Evolutionary conservation across 176 grass and related monocot genomes (phyloP), one percentile per base, ranked within the genome.

Genomic region (Carex kokanica): DNA sequence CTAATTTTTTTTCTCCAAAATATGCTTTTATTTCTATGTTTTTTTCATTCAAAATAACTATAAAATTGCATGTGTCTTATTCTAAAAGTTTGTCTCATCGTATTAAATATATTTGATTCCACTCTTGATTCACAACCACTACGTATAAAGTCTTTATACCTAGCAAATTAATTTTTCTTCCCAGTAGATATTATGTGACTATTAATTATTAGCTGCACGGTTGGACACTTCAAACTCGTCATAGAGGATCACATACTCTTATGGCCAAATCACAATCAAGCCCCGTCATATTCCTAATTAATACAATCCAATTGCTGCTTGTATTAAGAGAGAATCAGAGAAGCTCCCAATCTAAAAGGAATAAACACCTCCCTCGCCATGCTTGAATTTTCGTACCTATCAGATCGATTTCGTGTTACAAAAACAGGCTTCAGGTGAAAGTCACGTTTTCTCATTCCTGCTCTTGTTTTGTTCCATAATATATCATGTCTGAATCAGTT

Each of bases 401-500:
- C n/a, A 82, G 21, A 82, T 38, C 36, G 36, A 38, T 82, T 64
- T 53, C 72, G 72, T 75, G 43, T 43, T 43, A 47, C 60, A 24
- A 21, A 82, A 49, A 81, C 45, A 66, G 59, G 52, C 40, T 82
- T 82, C 40, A 82, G 7, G 60, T 82, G 59, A 82, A 66, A 53
- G 60, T 66, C 60, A 82, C 79, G 79, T 66, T 64, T 32, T 65
- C 25, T 79, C 36, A 64, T 66, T 20, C 36, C 32, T 64, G 12
- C 49, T 10, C n/a, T 51, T 24, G 18, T 43, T 71, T 60, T 60
- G 56, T 63, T 60, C 57, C 65, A 41, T 60, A 61, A 10, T 20
- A 40, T 68, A 15, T n/a, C n/a, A n/a, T 81, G 71, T 75, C 71
- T 53, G 15, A 49, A n/a, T 69, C 40, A 65, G 34, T 64, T 81